Base-by-base conservation (phyloP, 768 basidiomycete genomes). In the Pisolithus marmoratus region DNA sequence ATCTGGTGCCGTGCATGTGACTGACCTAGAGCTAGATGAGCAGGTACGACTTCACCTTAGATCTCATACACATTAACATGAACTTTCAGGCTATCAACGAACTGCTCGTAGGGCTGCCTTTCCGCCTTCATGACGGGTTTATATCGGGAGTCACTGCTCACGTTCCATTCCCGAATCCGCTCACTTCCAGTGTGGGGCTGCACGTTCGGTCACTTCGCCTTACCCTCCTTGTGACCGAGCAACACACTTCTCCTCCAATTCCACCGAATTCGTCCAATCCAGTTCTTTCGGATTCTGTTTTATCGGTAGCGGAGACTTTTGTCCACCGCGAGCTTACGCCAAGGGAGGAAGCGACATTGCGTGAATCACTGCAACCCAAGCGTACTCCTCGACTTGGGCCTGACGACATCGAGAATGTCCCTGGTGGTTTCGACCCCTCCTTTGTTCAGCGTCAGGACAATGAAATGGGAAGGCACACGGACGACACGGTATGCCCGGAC, bases 1-100 rank as follows among this genome's bases (percentile, higher is more conserved):
- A n/a, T 87, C 85, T 38, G 94, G 94, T 17, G 85, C 80, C 64
- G 83, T 96, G 4, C 89, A 93, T 68, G 79, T 97, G 36, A 85
- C 85, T 56, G 84, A 92, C 61, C 72, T 96, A 50, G 82, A 93
- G 64, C 71, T 97, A 46, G 82, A 92, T 65, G 76, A 77, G 46
- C 74, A 83, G 66, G 94, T 87, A 62, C 84, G 77, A 43, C 27
- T 9, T 20, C 38, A 50, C n/a, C 37, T 47, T 29, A 41, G 31
- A 12, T 53, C 34, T 24, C 55, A 50, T 42, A 46, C 46, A 34
- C 63, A 46, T 61, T 51, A 48, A 63, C 55, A 47, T 5, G 46
- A 41, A 46, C 50, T 53, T 46, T 42, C 42, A 94, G 92, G 84
- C 87, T n/a, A 86, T 94, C 58, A 93, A 95, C 66, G 64, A 72